These are phyloP conservation scores for Saccharomycopsis sp. DNA, from an alignment of 805 yeast species.

Conservation along the genomic window DNA sequence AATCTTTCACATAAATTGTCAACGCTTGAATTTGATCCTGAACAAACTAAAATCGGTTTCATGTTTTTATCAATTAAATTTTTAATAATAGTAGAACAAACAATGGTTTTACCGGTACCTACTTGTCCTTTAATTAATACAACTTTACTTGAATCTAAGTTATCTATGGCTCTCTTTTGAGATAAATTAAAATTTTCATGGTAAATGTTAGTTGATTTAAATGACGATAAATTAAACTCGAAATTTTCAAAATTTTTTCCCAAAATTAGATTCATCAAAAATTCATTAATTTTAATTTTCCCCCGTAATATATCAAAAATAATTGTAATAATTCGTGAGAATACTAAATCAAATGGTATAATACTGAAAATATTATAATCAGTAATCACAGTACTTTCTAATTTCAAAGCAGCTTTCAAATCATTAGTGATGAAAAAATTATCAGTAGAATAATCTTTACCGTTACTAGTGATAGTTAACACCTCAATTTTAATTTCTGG, in stretches of 20 bases:
- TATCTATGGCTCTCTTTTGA: constrained; percentile 21
- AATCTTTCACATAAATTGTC: constrained; percentile 19
- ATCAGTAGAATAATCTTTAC: constrained; percentile 2
- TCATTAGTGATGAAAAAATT: constrained; percentile 1
- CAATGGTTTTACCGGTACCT: constrained; percentile 21
- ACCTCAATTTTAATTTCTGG: constrained; percentile 20
- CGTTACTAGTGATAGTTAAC: background rate
- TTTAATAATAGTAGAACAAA: constrained; percentile 18
- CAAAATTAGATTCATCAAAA: constrained; percentile 16
- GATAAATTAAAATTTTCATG: constrained; percentile 15
- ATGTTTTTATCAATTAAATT: constrained; percentile 18
- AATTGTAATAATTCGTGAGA: constrained; percentile 14
- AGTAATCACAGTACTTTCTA: constrained; percentile 2
- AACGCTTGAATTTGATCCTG: constrained; percentile 20
- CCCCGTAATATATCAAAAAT: constrained; percentile 10
- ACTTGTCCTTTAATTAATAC: constrained; percentile 18
- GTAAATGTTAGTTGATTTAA: constrained; percentile 10
- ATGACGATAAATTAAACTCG: constrained; percentile 19
- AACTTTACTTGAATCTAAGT: constrained; percentile 19
- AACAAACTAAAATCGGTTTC: constrained; percentile 20
- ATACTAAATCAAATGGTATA: constrained; percentile 19
- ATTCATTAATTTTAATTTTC: constrained; percentile 11
- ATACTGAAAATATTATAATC: constrained; percentile 10
- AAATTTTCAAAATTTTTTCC: constrained; percentile 23
- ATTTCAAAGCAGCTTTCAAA: background rate